Base-by-base conservation (phyloP, 495 filamentous ascomycete species). In the Xylaria telfairii region DNA sequence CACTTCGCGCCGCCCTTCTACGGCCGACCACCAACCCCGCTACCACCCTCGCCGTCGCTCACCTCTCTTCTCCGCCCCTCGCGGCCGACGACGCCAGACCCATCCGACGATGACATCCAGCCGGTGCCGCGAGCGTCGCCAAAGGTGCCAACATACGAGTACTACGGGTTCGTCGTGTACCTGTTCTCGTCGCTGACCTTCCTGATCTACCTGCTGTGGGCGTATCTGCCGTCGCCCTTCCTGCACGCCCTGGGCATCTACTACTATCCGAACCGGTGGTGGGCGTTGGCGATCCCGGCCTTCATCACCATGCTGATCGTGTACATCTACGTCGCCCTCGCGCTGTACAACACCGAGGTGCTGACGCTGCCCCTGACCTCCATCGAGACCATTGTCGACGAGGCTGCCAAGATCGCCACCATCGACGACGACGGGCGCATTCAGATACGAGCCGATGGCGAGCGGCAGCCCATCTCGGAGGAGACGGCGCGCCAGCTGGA, bases 251-350 rank as follows among this genome's bases (percentile, higher is more conserved):
- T 98, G 34, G 95, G 96, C 10, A 96, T 99, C 61, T 91, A 93
- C 83, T 98, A 98, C 84, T 99, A 97, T 72, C 96, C 96, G 3
- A 92, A 97, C 78, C 90, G 96, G 28, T 99, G 96, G 96, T 99
- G 96, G 96, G 92, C 91, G 37, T 85, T 99, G 12, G 96, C 96
- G 1, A 89, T 98, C 19, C 96, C 96, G 1, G 88, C 90, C 3
- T 98, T 93, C 83, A 81, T 98, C 54, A 95, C 98, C 59, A 95
- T 97, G 89, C 78, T 87, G 28, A 85, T 98, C 19, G 87, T 96
- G 24, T 98, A 96, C 79, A 95, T 98, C 67, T 99, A 97, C 81
- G 90, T 97, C 19, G 96, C 96, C 49, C 86, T 99, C 39, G 94
- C 96, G 49, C 87, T 87, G 37, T 98, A 97, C 79, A 99, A 99